These are phyloP conservation scores for Knoxia roxburghii DNA, from an alignment of 257 asterid species.

Conservation along the genomic window DNA sequence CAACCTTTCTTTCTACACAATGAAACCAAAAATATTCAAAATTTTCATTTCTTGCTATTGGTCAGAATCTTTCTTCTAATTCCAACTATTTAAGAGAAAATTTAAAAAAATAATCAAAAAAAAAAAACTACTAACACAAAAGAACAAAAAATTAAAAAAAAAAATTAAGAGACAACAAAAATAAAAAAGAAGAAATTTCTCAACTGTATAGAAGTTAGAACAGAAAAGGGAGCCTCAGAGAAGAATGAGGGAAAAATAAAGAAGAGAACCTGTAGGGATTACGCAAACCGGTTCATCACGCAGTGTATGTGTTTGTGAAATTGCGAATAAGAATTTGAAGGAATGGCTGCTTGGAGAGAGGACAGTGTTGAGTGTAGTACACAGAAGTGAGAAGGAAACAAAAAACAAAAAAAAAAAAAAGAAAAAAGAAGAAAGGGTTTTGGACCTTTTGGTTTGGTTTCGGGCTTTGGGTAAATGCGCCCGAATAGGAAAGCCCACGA, in stretches of 20 bases:
- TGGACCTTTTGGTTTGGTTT: background rate
- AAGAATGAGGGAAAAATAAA: background rate
- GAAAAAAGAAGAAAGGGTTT: background rate
- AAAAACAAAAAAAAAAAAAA: background rate
- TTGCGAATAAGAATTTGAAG: background rate
- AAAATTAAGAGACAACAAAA: background rate
- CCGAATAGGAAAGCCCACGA: too few relatives aligned
- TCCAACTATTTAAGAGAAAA: background rate
- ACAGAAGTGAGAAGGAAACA: background rate
- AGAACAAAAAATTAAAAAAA: background rate
- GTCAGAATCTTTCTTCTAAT: background rate
- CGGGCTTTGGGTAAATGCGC: too few relatives aligned
- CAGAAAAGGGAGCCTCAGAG: background rate
- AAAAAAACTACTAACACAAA: background rate
- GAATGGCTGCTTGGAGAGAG: background rate
- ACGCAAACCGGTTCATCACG: background rate
- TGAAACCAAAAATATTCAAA: background rate
- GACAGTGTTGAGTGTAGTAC: background rate
- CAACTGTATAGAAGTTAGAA: background rate
- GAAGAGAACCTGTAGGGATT: conserved; percentile 1
- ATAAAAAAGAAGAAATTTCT: background rate
- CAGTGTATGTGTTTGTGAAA: conserved; percentile 1
- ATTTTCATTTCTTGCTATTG: background rate
- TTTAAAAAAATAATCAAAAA: background rate
- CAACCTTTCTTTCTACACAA: background rate